Percentiles rank a stretch among this genome's conserved stretches.
Evolutionary conservation across 139 green algal genomes (phyloP).

Genomic region (Picochlorum sp.): DNA sequence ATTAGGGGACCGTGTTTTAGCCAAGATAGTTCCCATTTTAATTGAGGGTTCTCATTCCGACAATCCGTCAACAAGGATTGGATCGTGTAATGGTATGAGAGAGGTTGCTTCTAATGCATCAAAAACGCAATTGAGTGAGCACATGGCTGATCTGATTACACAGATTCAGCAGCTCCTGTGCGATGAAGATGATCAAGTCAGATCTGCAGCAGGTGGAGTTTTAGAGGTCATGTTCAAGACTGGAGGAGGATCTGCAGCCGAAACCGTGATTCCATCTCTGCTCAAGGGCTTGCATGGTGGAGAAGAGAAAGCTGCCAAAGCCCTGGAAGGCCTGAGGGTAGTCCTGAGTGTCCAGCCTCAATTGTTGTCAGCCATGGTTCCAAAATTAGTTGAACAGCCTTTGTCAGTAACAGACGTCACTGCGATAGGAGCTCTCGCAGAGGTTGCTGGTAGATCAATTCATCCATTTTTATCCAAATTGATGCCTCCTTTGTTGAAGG

Average conservation of each 20-base stretch:
- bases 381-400: slow-evolving; percentile 57
- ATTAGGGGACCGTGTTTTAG: slow-evolving; percentile 89
- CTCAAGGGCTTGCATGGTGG: slow-evolving; percentile 47
- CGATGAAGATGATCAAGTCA: slow-evolving; percentile 56
- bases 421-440: slow-evolving; percentile 59
- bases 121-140: slow-evolving; percentile 52
- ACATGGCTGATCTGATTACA: slow-evolving; percentile 75
- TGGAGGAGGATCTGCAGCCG: slow-evolving; percentile 47
- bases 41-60: slow-evolving; percentile 35
- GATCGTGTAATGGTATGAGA: slow-evolving; percentile 62
- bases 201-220: slow-evolving; percentile 61
- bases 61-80: slow-evolving; percentile 17
- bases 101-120: slow-evolving; percentile 75
- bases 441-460: slow-evolving; percentile 56
- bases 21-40: slow-evolving; percentile 85
- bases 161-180: slow-evolving; percentile 72
- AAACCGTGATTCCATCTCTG: slow-evolving; percentile 71
- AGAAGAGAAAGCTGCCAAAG: slow-evolving; percentile 25
- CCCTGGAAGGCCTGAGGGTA: slow-evolving; percentile 72
- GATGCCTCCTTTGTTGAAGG: slow-evolving; percentile 56
- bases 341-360: slow-evolving; percentile 68
- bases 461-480: slow-evolving; percentile 51
- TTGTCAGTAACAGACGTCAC: slow-evolving; percentile 30
- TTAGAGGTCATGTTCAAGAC: slow-evolving; percentile 83
- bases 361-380: slow-evolving; percentile 61